These are phyloP conservation scores for Aureobasidium sp. DNA, from an alignment of 2,329 filamentous ascomycete species.

Conservation along the genomic window DNA sequence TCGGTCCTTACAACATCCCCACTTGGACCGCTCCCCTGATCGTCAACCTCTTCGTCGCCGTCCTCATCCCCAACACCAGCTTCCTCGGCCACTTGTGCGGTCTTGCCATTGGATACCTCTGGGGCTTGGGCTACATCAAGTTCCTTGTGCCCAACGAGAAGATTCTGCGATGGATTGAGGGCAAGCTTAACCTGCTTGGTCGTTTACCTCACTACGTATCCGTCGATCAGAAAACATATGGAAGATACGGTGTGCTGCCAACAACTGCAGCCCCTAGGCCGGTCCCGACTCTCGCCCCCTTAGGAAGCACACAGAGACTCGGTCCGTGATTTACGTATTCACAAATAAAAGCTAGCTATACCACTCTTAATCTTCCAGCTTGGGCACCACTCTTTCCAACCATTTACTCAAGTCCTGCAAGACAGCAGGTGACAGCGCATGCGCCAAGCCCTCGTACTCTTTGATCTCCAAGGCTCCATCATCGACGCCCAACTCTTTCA, in stretches of 20 bases:
- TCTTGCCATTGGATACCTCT: conserved; percentile 75
- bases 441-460: conserved; percentile 42
- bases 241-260: conserved; percentile 81
- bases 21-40: conserved; percentile 88
- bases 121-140: conserved; percentile 81
- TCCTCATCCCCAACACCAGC: conserved; percentile 72
- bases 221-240: conserved; percentile 92
- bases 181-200: conserved; percentile 74
- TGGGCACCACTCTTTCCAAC: conserved; percentile 32
- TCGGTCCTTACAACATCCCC: conserved; percentile 63
- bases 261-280: conserved; percentile 16
- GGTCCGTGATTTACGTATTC: conserved; percentile 46
- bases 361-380: conserved; percentile 20
- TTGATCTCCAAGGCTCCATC: conserved; percentile 31
- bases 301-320: conserved; percentile 57
- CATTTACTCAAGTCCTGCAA: conserved; percentile 38
- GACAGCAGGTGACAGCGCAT: conserved; percentile 34
- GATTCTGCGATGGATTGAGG: conserved; percentile 78
- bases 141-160: conserved; percentile 85
- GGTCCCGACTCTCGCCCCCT: conserved; percentile 22
- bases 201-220: conserved; percentile 86
- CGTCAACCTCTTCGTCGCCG: conserved; percentile 62
- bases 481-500: conserved; percentile 31
- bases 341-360: not conserved
- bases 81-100: conserved; percentile 81